Conservation (phyloP, 331 rosid genomes). For the Saraca asoca region DNA sequence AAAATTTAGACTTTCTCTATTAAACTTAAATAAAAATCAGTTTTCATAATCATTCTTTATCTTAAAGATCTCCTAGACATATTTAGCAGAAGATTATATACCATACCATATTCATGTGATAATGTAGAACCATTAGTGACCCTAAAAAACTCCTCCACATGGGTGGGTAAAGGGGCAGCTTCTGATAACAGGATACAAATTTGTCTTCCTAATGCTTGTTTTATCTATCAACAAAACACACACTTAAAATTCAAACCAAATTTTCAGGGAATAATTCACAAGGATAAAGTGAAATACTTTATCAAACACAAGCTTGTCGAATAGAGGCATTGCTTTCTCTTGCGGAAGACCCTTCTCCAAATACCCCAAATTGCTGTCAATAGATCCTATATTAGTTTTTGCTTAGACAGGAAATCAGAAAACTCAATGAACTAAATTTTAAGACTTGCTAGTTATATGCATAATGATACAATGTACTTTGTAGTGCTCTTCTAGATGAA, state of each 20-base stretch:
- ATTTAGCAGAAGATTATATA: constrained; percentile 13
- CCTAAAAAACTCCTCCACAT: constrained; percentile 84
- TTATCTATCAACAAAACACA: constrained; percentile 51
- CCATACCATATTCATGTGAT: constrained; percentile 87
- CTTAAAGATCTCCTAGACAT: neutral
- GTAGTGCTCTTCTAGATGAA: constrained; percentile 71
- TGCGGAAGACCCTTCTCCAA: constrained; percentile 79
- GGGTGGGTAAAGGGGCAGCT: constrained; percentile 84
- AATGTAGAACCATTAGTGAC: constrained; percentile 72
- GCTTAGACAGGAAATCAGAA: constrained; percentile 28
- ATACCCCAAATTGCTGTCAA: constrained; percentile 78
- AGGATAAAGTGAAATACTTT: constrained; percentile 54
- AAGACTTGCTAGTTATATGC: constrained; percentile 79
- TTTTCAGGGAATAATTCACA: constrained; percentile 12
- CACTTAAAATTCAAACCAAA: constrained; percentile 29
- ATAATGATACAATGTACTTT: constrained; percentile 64
- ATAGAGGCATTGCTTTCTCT: constrained; percentile 76
- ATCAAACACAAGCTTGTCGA: constrained; percentile 80
- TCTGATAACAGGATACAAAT: constrained; percentile 77
- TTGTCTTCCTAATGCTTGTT: constrained; percentile 79
- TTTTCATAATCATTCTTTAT: too few species aligned
- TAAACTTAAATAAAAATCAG: neutral
- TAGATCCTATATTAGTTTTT: constrained; percentile 39
- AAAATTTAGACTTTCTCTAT: neutral
- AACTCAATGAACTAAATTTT: neutral